phyloP scores from a whole-genome alignment of 805 yeast genomes.

The Spathaspora hagerdaliae region DNA sequence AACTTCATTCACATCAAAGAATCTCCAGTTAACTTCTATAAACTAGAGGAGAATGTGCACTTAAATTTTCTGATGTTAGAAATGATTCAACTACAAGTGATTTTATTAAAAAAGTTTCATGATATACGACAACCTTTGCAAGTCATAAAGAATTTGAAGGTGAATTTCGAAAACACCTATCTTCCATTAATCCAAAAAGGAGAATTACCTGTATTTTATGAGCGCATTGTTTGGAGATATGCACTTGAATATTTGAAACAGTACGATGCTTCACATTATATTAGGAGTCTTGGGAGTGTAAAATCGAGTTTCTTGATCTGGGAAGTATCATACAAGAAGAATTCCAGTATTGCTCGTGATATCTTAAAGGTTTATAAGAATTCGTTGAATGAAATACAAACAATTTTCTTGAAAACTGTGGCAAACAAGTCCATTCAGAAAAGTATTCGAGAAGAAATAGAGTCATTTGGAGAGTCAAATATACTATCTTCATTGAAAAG shows the following conservation, averaged over 20 bases:
- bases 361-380: constrained; percentile 12
- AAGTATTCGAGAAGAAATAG: constrained; percentile 8
- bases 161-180: constrained; percentile 21
- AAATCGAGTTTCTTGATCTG: constrained; percentile 32
- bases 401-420: constrained; percentile 21
- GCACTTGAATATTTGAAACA: constrained; percentile 28
- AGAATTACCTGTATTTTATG: constrained; percentile 31
- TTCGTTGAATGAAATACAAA: constrained; percentile 20
- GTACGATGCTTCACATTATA: constrained; percentile 18
- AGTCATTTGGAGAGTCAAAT: constrained; percentile 6
- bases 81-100: constrained; percentile 23
- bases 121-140: constrained; percentile 28
- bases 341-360: constrained; percentile 8
- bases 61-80: constrained; percentile 9
- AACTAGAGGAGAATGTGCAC: constrained; percentile 13
- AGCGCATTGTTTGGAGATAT: constrained; percentile 39
- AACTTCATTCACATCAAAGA: constrained; percentile 15
- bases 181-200: constrained; percentile 18
- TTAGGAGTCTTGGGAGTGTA: constrained; percentile 16
- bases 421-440: constrained; percentile 11
- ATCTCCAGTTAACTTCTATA: constrained; percentile 14
- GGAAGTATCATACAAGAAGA: constrained; percentile 27
- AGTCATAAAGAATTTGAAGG: constrained; percentile 26
- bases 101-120: constrained; percentile 33
- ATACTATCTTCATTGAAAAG: constrained; percentile 26